phyloP scores from a whole-genome alignment of 1,139 yeast genomes.

The Nadsonia commutata region DNA sequence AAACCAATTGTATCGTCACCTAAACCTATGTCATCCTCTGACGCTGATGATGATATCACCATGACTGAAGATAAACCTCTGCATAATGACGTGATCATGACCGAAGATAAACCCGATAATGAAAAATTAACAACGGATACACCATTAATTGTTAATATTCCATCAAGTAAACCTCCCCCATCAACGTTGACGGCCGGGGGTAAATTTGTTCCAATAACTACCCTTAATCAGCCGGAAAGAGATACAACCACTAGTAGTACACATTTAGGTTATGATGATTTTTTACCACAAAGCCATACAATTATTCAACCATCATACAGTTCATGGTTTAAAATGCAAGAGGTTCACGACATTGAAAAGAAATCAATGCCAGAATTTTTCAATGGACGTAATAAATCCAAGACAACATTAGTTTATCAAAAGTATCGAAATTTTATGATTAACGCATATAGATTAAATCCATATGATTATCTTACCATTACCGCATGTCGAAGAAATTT shows the following conservation, averaged over 20 bases:
- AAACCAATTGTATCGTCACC: no score
- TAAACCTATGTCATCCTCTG: no score
- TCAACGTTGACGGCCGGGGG: background rate
- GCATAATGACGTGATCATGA: background rate
- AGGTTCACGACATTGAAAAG: slow-evolving; percentile 47
- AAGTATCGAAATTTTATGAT: slow-evolving; percentile 90
- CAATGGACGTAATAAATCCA: slow-evolving; percentile 56
- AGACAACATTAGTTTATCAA: slow-evolving; percentile 76
- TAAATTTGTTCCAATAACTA: no score
- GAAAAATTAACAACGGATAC: background rate
- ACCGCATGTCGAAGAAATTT: slow-evolving; percentile 91
- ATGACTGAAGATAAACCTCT: no score
- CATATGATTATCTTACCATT: slow-evolving; percentile 80
- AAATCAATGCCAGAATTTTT: slow-evolving; percentile 89
- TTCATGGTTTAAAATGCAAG: slow-evolving; percentile 71
- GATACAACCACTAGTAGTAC: no score
- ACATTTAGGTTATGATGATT: no score
- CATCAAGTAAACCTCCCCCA: background rate
- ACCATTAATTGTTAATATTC: background rate
- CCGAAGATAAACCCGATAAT: background rate
- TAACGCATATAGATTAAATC: slow-evolving; percentile 81
- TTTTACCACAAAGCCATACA: slow-evolving; percentile 55
- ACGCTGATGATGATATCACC: no score
- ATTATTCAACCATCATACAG: slow-evolving; percentile 91
- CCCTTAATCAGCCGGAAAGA: no score